Evolutionary conservation across 179 eudicot genomes (phyloP), one percentile per base, ranked within the genome.

Genomic region (Sideroxylon spinosum): DNA sequence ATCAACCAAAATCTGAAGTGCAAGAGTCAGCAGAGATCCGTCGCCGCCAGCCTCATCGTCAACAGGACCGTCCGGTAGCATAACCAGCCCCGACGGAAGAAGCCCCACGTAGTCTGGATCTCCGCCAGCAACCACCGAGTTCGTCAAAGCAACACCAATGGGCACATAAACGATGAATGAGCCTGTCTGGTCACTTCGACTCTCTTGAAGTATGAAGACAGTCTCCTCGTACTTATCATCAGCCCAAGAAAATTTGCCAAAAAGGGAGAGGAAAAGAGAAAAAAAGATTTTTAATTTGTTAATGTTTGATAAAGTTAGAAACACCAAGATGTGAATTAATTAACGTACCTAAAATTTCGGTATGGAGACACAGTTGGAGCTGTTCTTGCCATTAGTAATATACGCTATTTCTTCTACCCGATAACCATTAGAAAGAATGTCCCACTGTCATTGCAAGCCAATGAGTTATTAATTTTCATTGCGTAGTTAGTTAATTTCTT

Each of bases 1-100:
- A 76, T 89, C 94, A 16, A 91, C 97, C 48, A 93, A 20, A 64
- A 93, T 87, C 84, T 93, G 98, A 60, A 93, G 88, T 0, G 92
- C 89, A 0, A 91, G 89, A 0, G 98, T 90, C 13, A 93, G 80
- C 19, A 92, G 81, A 0, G 98, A 89, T 10, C 98, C 98, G 19
- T 7, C 14, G 14, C 56, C 16, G 1, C 87, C 89, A 3, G 29
- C 83, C 52, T 80, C 86, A 11, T 44, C 28, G 12, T 14, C 22
- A 13, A 57, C 23, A 75, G 84, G 82, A 48, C 87, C 90, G 74
- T 86, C 88, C 2, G 91, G 90, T 8, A 85, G 84, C 63, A 89
- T 87, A 10, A 87, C 86, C 48, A 89, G 84, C 19, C 92, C 92
- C 0, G 89, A 86, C 8, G 92, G 92, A 13, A 89, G 83, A n/a